A percentile compares a stretch with the other conserved stretches of the same genome.
Evolutionary conservation across 2,329 filamentous ascomycete species (phyloP).

Genomic region (Aspergillus neoniger): DNA sequence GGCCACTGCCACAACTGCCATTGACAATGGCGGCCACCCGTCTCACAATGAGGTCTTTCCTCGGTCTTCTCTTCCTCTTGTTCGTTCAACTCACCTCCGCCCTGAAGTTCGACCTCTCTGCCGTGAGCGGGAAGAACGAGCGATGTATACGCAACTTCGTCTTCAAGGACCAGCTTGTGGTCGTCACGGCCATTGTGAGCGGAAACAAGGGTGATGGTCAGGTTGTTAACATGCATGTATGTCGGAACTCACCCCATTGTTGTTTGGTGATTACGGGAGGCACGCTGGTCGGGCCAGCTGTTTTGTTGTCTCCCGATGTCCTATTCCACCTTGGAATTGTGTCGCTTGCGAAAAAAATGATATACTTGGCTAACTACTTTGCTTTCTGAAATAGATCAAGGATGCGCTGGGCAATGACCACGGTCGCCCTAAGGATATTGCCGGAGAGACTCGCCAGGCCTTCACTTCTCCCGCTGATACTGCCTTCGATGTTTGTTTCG

Average conservation of each 20-base stretch:
- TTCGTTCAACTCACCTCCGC: slow-evolving; percentile 54
- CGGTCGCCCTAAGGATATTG: slow-evolving; percentile 84
- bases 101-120: slow-evolving; percentile 90
- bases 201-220: slow-evolving; percentile 91
- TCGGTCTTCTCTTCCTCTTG: slow-evolving; percentile 37
- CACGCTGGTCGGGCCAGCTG: background rate
- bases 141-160: slow-evolving; percentile 98
- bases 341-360: background rate
- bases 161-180: slow-evolving; percentile 84
- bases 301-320: background rate
- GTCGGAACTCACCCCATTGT: slow-evolving; percentile 12
- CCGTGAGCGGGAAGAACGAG: slow-evolving; percentile 67
- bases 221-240: slow-evolving; percentile 88
- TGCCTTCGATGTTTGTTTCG: slow-evolving; percentile 95
- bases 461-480: slow-evolving; percentile 92
- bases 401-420: slow-evolving; percentile 97
- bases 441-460: slow-evolving; percentile 86
- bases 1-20: slow-evolving; percentile 18
- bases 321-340: slow-evolving; percentile 8
- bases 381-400: slow-evolving; percentile 66
- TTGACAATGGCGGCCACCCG: slow-evolving; percentile 35
- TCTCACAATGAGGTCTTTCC: slow-evolving; percentile 33
- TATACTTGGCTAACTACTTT: slow-evolving; percentile 13
- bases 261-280: background rate
- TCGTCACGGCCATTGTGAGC: slow-evolving; percentile 85